Percentiles rank a stretch among this genome's conserved stretches.
Evolutionary conservation across 2,329 filamentous ascomycete species (phyloP).

Genomic region (Colletotrichum sp.): DNA sequence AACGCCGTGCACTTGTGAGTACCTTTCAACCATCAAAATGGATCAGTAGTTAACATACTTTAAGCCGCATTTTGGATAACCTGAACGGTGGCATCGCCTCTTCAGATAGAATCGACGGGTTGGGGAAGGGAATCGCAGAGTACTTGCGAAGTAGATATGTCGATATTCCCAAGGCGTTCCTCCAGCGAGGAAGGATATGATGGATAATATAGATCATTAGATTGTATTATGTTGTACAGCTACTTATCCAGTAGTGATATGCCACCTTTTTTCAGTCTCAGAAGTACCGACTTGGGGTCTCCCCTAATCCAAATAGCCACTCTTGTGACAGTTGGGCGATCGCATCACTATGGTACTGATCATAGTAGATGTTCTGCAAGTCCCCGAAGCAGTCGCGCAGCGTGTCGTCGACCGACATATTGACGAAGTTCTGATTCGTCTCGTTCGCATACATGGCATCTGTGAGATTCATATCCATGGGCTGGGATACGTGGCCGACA

Average conservation of each 20-base stretch:
- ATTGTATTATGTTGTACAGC: neutral
- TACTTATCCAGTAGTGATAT: accelerated
- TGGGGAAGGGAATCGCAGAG: conserved; percentile 41
- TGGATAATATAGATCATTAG: accelerated
- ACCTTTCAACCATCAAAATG: neutral
- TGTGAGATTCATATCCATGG: neutral
- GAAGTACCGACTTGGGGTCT: neutral
- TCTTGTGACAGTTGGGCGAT: conserved; percentile 27
- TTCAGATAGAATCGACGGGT: conserved; percentile 28
- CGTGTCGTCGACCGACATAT: conserved; percentile 40
- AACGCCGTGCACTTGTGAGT: conserved; percentile 21
- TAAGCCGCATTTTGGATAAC: conserved; percentile 17
- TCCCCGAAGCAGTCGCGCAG: conserved; percentile 42
- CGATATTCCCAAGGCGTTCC: conserved; percentile 36
- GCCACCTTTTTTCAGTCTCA: neutral
- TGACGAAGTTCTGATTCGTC: conserved; percentile 4
- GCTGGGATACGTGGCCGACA: neutral
- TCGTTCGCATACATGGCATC: neutral
- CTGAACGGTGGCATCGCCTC: conserved; percentile 20
- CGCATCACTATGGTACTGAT: conserved; percentile 26
- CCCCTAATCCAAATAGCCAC: conserved; percentile 24
- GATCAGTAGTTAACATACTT: neutral
- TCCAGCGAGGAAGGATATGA: conserved; percentile 31
- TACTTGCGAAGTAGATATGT: conserved; percentile 39
- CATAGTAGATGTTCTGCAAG: conserved; percentile 25